Evolutionary conservation across 768 basidiomycete species (phyloP).

Genomic region (Suillus luteus): DNA sequence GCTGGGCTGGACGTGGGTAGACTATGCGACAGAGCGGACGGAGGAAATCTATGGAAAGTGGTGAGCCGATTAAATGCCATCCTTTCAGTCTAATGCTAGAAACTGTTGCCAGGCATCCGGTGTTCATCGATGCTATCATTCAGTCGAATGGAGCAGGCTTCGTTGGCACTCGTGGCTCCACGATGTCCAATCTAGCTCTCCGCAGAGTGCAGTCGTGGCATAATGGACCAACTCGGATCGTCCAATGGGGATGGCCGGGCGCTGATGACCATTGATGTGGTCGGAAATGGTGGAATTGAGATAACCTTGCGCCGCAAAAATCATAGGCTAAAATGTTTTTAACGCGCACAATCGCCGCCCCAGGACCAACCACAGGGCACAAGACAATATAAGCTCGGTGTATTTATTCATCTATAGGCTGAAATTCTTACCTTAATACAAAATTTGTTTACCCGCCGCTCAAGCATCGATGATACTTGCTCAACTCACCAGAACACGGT

Average conservation of each 20-base stretch:
- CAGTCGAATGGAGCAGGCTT: constrained; percentile 70
- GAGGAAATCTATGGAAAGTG: constrained; percentile 49
- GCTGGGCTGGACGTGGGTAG: constrained; percentile 53
- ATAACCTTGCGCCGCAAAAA: neutral
- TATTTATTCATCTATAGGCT: constrained; percentile 43
- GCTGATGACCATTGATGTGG: constrained; percentile 54
- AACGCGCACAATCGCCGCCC: constrained; percentile 40
- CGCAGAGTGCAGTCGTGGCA: constrained; percentile 70
- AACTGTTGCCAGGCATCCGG: constrained; percentile 56
- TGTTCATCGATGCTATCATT: constrained; percentile 70
- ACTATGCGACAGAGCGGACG: constrained; percentile 47
- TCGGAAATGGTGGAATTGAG: neutral
- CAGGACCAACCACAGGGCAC: constrained; percentile 11
- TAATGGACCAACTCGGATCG: constrained; percentile 49
- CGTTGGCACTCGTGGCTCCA: constrained; percentile 71
- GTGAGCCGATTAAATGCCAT: constrained; percentile 33
- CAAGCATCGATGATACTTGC: constrained; percentile 7
- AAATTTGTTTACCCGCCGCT: constrained; percentile 40
- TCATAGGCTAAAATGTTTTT: neutral
- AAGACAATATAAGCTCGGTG: constrained; percentile 50
- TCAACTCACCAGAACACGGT: constrained; percentile 46
- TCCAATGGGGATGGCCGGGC: constrained; percentile 59
- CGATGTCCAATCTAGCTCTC: constrained; percentile 66
- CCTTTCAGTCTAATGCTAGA: neutral
- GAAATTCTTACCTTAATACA: constrained; percentile 46